phyloP scores from a whole-genome alignment of 2,329 filamentous ascomycete species.

The Simplicillium sp. region DNA sequence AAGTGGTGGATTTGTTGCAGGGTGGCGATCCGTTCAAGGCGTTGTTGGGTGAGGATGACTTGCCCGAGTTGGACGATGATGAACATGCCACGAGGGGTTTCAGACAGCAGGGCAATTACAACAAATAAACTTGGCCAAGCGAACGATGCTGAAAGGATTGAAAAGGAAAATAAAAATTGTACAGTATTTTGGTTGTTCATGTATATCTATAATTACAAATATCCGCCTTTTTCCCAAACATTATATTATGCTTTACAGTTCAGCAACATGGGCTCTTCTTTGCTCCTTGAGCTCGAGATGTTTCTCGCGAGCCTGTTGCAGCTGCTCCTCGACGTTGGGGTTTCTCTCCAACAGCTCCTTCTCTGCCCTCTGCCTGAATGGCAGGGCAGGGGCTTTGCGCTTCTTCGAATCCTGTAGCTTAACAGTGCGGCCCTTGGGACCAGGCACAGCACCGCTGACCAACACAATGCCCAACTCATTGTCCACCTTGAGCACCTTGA shows the following conservation, averaged over 20 bases:
- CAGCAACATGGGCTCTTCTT: slow-evolving; percentile 28
- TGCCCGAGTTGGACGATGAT: slow-evolving; percentile 15
- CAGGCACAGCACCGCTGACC: slow-evolving; percentile 77
- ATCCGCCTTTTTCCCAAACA: slow-evolving; percentile 7
- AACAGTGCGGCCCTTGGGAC: slow-evolving; percentile 79
- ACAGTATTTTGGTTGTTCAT: slow-evolving; percentile 11
- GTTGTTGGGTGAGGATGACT: slow-evolving; percentile 32
- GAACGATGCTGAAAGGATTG: not conserved
- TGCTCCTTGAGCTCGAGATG: slow-evolving; percentile 46
- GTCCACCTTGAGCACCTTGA: slow-evolving; percentile 83
- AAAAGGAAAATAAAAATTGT: slow-evolving; percentile 5
- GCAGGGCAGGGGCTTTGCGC: slow-evolving; percentile 52
- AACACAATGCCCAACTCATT: slow-evolving; percentile 79
- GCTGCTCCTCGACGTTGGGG: slow-evolving; percentile 31
- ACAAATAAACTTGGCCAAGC: slow-evolving; percentile 19
- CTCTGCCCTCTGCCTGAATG: slow-evolving; percentile 37
- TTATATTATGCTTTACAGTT: slow-evolving; percentile 3
- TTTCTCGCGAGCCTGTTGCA: slow-evolving; percentile 37
- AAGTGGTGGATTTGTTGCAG: slow-evolving; percentile 63
- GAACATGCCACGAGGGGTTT: slow-evolving; percentile 37
- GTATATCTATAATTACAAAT: slow-evolving; percentile 30
- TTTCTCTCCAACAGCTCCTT: slow-evolving; percentile 35
- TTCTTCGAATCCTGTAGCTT: slow-evolving; percentile 85
- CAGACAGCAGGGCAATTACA: slow-evolving; percentile 33
- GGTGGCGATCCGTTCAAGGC: slow-evolving; percentile 59